Evolutionary conservation across 2,329 filamentous ascomycete species (phyloP).

Genomic region (Xenoacremonium recifei): DNA sequence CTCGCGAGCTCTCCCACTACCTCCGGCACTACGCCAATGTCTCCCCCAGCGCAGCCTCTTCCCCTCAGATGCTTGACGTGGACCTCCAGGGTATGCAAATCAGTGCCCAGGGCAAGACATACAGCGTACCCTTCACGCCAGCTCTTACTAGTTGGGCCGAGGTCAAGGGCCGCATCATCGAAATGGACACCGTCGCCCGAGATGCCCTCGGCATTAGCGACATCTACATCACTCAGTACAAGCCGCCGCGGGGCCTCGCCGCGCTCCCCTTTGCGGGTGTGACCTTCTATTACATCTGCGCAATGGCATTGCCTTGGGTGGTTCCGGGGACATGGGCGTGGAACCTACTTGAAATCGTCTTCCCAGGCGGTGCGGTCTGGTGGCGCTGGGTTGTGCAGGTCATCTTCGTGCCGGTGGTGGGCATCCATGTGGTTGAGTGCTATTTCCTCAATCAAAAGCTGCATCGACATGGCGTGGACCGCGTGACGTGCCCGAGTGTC

Average conservation of each 20-base stretch:
- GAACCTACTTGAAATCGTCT: constrained; percentile 45
- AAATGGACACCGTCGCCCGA: constrained; percentile 62
- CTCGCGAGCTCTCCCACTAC: constrained; percentile 71
- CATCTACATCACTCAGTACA: constrained; percentile 41
- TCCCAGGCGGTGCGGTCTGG: constrained; percentile 57
- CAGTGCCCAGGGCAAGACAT: constrained; percentile 42
- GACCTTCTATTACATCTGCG: constrained; percentile 51
- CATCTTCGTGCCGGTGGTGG: constrained; percentile 58
- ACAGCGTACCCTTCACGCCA: constrained; percentile 64
- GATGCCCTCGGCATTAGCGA: constrained; percentile 57
- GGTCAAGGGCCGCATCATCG: constrained; percentile 66
- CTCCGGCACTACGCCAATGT: constrained; percentile 69
- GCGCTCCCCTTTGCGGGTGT: constrained; percentile 54
- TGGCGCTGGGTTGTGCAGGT: constrained; percentile 58
- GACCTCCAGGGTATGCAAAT: constrained; percentile 63
- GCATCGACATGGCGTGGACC: constrained; percentile 45
- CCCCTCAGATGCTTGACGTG: constrained; percentile 64
- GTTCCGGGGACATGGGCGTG: constrained; percentile 50
- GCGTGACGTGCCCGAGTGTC: constrained; percentile 33
- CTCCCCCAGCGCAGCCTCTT: constrained; percentile 52
- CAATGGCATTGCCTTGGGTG: constrained; percentile 48
- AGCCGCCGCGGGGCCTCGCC: constrained; percentile 43
- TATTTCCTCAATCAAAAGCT: constrained; percentile 49
- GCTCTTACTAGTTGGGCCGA: constrained; percentile 68
- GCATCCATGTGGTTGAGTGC: constrained; percentile 66